Base-by-base conservation (phyloP, 345 rosid genomes). In the Salix exigua region DNA sequence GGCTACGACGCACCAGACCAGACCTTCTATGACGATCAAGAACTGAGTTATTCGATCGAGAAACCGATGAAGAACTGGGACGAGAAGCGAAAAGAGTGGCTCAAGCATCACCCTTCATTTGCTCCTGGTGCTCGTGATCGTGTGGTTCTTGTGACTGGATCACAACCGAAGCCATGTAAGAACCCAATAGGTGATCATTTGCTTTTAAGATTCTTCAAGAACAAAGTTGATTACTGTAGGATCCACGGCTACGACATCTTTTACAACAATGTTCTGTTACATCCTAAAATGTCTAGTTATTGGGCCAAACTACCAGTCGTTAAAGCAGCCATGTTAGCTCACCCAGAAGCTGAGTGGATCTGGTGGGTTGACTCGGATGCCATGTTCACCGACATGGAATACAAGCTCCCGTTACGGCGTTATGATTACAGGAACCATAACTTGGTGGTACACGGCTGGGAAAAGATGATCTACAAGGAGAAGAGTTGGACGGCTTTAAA, bases 351-450 rank as follows among this genome's bases (percentile, higher is more conserved):
- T 21, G 98, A 93, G 82, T 95, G 99, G 99, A 91, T 95, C 92
- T 95, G 99, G 99, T 95, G 99, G 99, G 96, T 93, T 18, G 99
- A 96, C 82, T 91, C 98, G 75, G 99, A 96, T 75, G 99, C 99
- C 21, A 44, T 85, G 67, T 82, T 95, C 88, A 89, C 98, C 64
- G 99, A 96, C 83, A 93, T 96, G 99, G 99, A 96, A 75, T 96
- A 85, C 66, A 82, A 85, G 66, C 89, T 91, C 35, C 99, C 97
- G 14, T 84, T 88, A 17, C 81, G 66, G 10, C 85, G 96, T 42
- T 96, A 96, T 73, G 73, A 82, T 28, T 71, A 70, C 77, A 82
- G 75, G 72, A 61, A 77, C 62, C 94, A 92, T 71, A 93, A 93
- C 79, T 68, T 96, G 31, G 99, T 96, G 38, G 98, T 93, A 58